Percentiles rank a stretch among this genome's conserved stretches.
These are phyloP conservation scores for Stereocaulon alpinum DNA, from an alignment of 495 filamentous ascomycete species.

Conservation along the genomic window DNA sequence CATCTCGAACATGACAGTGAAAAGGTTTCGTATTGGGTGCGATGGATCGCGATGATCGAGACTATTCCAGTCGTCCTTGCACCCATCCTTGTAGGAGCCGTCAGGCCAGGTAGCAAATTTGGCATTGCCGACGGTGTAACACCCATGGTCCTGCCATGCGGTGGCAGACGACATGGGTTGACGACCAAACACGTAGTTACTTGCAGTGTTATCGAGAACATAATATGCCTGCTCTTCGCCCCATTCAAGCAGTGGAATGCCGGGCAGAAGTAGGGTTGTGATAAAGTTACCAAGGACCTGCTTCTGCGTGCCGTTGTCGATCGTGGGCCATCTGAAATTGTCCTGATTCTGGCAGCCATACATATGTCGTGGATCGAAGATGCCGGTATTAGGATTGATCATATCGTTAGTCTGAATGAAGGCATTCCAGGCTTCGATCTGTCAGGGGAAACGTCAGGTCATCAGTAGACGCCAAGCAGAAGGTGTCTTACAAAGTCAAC, in stretches of 20 bases:
- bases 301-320: constrained; percentile 38
- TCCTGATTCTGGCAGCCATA: constrained; percentile 44
- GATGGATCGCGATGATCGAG: constrained; percentile 44
- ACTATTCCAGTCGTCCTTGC: constrained; percentile 39
- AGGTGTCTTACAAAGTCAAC: constrained; percentile 28
- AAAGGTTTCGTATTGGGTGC: constrained; percentile 39
- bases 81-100: constrained; percentile 34
- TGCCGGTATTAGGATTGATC: constrained; percentile 39
- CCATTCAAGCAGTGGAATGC: constrained; percentile 39
- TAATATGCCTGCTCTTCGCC: constrained; percentile 47
- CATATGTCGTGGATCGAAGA: constrained; percentile 42
- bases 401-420: constrained; percentile 38
- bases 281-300: constrained; percentile 38
- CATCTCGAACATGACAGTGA: constrained; percentile 41
- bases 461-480: too few relatives aligned
- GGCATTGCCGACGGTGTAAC: constrained; percentile 37
- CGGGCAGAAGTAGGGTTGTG: constrained; percentile 37
- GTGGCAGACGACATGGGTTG: constrained; percentile 38
- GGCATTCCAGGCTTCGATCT: constrained; percentile 33
- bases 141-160: constrained; percentile 44
- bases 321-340: constrained; percentile 42
- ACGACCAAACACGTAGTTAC: constrained; percentile 42
- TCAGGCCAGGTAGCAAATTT: constrained; percentile 38
- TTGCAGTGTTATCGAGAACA: constrained; percentile 38
- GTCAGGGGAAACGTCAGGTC: background rate